Evolutionary conservation across 257 asterid genomes (phyloP).

Genomic region (Solanum tacnaense): DNA sequence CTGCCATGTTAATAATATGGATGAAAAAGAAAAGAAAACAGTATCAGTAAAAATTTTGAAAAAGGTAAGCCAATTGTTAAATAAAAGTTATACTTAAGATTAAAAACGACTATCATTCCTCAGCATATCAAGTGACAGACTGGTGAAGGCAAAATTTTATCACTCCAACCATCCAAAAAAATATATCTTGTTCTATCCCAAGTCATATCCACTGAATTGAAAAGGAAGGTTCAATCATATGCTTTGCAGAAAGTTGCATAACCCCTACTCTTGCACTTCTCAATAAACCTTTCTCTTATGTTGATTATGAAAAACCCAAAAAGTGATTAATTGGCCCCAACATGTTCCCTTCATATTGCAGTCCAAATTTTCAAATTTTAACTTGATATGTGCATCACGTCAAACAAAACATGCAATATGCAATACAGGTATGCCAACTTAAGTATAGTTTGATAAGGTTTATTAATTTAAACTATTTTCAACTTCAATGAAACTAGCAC

Average conservation of each 20-base stretch:
- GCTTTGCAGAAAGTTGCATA: neutral
- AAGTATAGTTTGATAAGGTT: neutral
- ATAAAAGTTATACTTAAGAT: neutral
- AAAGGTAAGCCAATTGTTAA: neutral
- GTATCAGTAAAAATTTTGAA: neutral
- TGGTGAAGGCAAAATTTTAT: neutral
- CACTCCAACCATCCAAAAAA: neutral
- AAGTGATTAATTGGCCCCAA: neutral
- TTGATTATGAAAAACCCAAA: neutral
- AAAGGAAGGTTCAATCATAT: neutral
- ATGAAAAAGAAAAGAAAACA: conserved; percentile 3
- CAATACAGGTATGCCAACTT: neutral
- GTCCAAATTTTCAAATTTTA: neutral
- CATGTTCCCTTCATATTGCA: neutral
- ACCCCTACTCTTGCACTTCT: neutral
- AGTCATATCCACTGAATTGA: neutral
- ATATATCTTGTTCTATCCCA: neutral
- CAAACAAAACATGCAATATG: neutral
- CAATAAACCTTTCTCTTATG: neutral
- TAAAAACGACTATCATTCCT: neutral
- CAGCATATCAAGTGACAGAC: neutral
- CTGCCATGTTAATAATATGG: conserved; percentile 29
- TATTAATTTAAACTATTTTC: neutral
- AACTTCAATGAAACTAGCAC: neutral
- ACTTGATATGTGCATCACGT: neutral